Evolutionary conservation across 495 filamentous ascomycete species (phyloP).

Genomic region (Ramalina peruviana): DNA sequence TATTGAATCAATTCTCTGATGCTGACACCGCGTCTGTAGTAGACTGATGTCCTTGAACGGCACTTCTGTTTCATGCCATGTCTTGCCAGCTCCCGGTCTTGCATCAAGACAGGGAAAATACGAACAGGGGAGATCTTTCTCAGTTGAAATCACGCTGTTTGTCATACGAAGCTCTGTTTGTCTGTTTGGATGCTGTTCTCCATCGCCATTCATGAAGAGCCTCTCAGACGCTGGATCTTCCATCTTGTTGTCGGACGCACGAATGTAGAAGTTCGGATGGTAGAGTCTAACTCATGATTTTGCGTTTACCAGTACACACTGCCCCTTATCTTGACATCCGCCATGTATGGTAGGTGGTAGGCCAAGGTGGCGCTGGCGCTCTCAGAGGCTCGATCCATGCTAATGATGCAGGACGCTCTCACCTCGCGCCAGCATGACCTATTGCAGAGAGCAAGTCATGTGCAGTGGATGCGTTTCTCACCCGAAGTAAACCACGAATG

Average conservation of each 20-base stretch:
- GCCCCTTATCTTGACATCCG: too few relatives aligned
- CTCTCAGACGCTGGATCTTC: background rate
- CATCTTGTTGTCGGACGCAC: background rate
- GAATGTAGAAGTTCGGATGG: background rate
- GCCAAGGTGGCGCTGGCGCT: too few relatives aligned
- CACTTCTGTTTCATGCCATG: conserved; percentile 9
- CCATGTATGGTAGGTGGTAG: too few relatives aligned
- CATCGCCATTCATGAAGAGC: background rate
- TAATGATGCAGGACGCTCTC: too few relatives aligned
- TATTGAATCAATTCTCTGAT: conserved; percentile 1
- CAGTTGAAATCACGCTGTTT: background rate
- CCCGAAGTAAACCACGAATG: too few relatives aligned
- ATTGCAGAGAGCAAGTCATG: too few relatives aligned
- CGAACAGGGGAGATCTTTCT: background rate
- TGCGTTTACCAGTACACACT: too few relatives aligned
- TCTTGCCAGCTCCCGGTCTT: background rate
- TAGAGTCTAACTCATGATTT: background rate
- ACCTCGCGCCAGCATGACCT: too few relatives aligned
- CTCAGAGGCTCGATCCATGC: too few relatives aligned
- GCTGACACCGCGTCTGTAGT: conserved; percentile 1
- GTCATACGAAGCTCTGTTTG: background rate
- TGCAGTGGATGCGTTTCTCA: too few relatives aligned
- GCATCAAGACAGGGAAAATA: conserved; percentile 10
- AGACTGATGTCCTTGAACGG: conserved; percentile 2
- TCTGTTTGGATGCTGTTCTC: background rate